These are phyloP conservation scores for Kalmusia sp. DNA, from an alignment of 2,329 filamentous ascomycete genomes.

Conservation along the genomic window DNA sequence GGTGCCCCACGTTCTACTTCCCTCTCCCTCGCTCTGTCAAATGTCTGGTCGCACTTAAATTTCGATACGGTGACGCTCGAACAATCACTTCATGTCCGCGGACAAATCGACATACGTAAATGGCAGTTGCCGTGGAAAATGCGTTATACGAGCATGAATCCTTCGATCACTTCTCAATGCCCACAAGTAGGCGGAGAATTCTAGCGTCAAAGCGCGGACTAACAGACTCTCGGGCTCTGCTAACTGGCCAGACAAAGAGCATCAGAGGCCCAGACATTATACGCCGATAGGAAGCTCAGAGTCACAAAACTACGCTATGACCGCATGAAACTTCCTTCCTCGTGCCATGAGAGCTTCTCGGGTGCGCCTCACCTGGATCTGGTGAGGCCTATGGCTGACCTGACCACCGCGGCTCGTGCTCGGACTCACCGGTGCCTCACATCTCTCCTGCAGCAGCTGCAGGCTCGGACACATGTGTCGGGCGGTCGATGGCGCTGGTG, in stretches of 20 bases:
- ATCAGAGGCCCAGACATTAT: not conserved
- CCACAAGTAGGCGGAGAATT: not conserved
- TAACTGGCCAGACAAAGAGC: slow-evolving; percentile 3
- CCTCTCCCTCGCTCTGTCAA: not conserved
- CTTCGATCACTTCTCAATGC: not conserved
- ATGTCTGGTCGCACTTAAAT: not conserved
- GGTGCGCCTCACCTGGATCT: slow-evolving; percentile 5
- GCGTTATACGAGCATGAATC: not conserved
- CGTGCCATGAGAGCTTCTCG: slow-evolving; percentile 10
- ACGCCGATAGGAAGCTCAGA: not conserved
- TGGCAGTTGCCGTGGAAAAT: not conserved
- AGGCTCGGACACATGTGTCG: not conserved
- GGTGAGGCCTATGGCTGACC: slow-evolving; percentile 3
- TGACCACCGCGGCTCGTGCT: not conserved
- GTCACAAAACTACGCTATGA: slow-evolving; percentile 13
- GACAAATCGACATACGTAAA: too few species aligned
- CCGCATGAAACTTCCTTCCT: slow-evolving; percentile 22
- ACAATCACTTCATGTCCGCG: not conserved
- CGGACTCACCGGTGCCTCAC: not conserved
- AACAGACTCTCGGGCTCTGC: not conserved
- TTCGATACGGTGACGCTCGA: not conserved
- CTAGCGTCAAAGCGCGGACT: not conserved
- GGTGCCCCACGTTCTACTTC: not conserved
- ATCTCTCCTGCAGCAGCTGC: not conserved
- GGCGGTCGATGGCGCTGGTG: slow-evolving; percentile 1